These are phyloP conservation scores for Penstemon barbatus DNA, from an alignment of 257 asterid genomes.

Conservation along the genomic window DNA sequence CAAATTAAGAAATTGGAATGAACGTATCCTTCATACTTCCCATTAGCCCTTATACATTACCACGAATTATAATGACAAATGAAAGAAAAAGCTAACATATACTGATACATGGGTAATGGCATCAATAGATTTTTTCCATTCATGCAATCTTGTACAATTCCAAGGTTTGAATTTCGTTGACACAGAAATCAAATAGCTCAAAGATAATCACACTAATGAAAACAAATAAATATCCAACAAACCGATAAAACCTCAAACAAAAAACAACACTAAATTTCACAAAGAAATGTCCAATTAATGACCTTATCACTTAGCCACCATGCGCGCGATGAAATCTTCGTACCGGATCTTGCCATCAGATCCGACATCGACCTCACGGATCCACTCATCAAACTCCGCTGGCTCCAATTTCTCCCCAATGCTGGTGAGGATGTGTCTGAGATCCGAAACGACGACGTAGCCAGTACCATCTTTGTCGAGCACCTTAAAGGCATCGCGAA, in stretches of 20 bases:
- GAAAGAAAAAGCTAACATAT: neutral
- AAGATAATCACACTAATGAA: neutral
- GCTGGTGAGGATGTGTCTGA: conserved; percentile 83
- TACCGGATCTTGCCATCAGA: conserved; percentile 91
- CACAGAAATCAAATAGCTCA: neutral
- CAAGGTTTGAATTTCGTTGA: too few species aligned
- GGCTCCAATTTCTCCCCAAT: conserved; percentile 93
- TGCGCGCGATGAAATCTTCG: conserved; percentile 89
- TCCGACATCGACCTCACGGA: conserved; percentile 97
- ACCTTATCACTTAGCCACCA: conserved; percentile 79
- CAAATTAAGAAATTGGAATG: neutral
- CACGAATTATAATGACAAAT: neutral
- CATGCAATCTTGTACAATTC: too few species aligned
- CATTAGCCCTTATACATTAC: neutral
- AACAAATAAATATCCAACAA: too few species aligned
- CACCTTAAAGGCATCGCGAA: conserved; percentile 94
- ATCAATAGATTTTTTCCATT: too few species aligned
- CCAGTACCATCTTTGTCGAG: conserved; percentile 86
- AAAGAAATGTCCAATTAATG: neutral
- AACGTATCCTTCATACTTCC: neutral
- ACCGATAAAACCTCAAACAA: too few species aligned
- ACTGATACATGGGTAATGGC: neutral
- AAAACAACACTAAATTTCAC: too few species aligned
- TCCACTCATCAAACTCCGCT: conserved; percentile 95
- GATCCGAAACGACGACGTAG: conserved; percentile 79